Base-by-base conservation (phyloP, 441 rosid genomes). In the Eruca vesicaria region DNA sequence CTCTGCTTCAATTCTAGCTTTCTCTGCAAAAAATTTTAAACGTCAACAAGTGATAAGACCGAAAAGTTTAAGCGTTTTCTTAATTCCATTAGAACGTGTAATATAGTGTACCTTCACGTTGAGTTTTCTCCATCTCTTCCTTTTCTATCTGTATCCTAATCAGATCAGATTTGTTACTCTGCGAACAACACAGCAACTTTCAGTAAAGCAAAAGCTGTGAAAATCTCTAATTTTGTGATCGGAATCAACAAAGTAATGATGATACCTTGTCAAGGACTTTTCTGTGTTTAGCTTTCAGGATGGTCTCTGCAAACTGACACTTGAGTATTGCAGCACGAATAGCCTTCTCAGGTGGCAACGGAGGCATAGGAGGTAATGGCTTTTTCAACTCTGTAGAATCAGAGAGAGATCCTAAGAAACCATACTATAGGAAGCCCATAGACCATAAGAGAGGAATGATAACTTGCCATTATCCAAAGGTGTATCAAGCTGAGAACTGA, bases 291-390 rank as follows among this genome's bases (percentile, higher is more conserved):
- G 97, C 95, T 86, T 83, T 91, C 60, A 87, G 50, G 43, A 95
- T 92, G 32, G 93, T 88, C 38, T 82, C 92, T 9, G 98, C 99
- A 79, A 89, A 95, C 35, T 96, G 94, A n/a, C 63, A 80, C 82
- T 84, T 95, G 53, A 92, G 64, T 33, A 82, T 84, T 43, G 94
- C 97, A 82, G 90, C 96, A 31, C 97, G 95, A 9, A 92, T 87
- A 66, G 92, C 97, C 78, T 85, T 94, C 35, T 81, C 73, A 9
- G 98, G 92, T 29, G 97, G 90, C 75, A 90, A 59, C 45, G 74
- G 93, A 9, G 69, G 96, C 41, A 72, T 74, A 66, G 80, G 86
- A 67, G 82, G 79, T 58, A 69, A 50, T 35, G 85, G 43, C 28
- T 82, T 59, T 68, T 68, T 66, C 86, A 85, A 86, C 31, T 77